Percentiles rank a stretch among this genome's conserved stretches.
phyloP scores from a whole-genome alignment of 306 rosid species.

The barrel medic (Medicago truncatula) region MtrunA17r5.0-ANR NC_053044.1:56022501-56023000 shows the following conservation, averaged over 20 bases:
- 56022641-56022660: background rate
- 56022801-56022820: no score
- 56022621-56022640: conserved; percentile 5
- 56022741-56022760: no score
- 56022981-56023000: no score
- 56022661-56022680: conserved; percentile 20
- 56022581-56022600: conserved; percentile 1
- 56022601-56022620: background rate
- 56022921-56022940: no score
- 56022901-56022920: no score
- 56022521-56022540: background rate
- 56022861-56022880: no score
- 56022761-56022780: conserved; percentile 1
- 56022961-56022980: no score
- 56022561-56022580: background rate
- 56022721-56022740: background rate
- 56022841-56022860: no score
- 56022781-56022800: no score
- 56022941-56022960: no score
- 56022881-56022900: no score
- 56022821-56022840: no score
- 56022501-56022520: background rate
- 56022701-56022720: conserved; percentile 1
- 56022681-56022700: background rate
- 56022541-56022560: background rate